Base-by-base conservation (phyloP, 202 grass and related monocot genomes). In the Schoenoplectus triqueter region DNA sequence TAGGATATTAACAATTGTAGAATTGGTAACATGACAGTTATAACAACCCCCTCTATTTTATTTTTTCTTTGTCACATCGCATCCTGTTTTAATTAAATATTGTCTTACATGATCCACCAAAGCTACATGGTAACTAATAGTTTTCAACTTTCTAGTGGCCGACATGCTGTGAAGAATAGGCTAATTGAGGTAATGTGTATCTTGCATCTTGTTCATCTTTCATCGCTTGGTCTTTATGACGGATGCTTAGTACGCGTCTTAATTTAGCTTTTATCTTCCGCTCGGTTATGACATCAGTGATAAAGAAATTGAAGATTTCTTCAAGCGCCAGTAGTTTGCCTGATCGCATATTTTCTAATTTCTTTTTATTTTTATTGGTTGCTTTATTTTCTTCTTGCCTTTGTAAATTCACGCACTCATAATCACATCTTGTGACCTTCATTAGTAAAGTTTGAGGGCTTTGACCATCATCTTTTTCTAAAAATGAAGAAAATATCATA, bases 231-330 rank as follows among this genome's bases (percentile, higher is more conserved):
- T 64, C 22, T 46, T 80, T 73, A 80, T 54, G 42, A 80, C 59
- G 41, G 42, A 61, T 57, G 19, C 55, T 41, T 19, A 55, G 42
- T 39, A 49, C 46, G 21, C 54, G 18, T 52, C 61, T 69, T 59
- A 65, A 72, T 80, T 85, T 7, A 5, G 74, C 47, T 48, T 77
- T 40, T 71, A 75, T 5, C 7, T 80, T 81, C 84, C 95, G 96
- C 92, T 95, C 80, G 96, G 96, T 80, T 99, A 95, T 91, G 91
- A 95, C 47, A 90, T 99, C 73, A 87, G 50, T 82, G 96, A 92
- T 19, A 91, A 94, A 85, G 93, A 99, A 90, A 88, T 99, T 79
- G 90, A 94, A 80, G 93, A 95, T 88, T 93, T 95, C 71, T 99
- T 95, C 87, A 99, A 90, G 75, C 96, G 93, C 21, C 95, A 95